A percentile compares a stretch with the other conserved stretches of the same genome.
phyloP scores from a whole-genome alignment of 768 basidiomycete genomes.

The Russula virescens region DNA sequence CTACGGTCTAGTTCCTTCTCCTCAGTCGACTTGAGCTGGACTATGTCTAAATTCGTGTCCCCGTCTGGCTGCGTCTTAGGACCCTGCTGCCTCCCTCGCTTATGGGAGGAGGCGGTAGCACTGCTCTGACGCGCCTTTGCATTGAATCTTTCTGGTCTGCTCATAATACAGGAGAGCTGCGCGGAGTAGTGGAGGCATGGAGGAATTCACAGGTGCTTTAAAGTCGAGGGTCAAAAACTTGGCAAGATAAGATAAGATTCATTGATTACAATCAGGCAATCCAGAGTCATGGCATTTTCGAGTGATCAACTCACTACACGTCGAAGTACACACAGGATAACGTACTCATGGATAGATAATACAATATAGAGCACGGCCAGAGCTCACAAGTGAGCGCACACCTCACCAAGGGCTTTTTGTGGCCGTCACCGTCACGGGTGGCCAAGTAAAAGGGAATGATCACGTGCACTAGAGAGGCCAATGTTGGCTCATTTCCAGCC shows the following conservation, averaged over 20 bases:
- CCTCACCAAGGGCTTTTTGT: too few species aligned
- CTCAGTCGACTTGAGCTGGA: conserved; percentile 28
- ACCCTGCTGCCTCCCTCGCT: conserved; percentile 44
- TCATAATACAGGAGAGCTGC: conserved; percentile 4
- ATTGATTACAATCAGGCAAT: background rate
- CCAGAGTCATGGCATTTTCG: background rate
- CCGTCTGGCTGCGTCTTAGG: background rate
- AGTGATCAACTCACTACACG: too few species aligned
- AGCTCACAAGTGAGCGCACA: too few species aligned
- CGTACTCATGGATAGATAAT: too few species aligned
- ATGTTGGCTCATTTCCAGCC: background rate
- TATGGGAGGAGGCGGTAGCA: conserved; percentile 49
- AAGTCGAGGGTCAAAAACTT: too few species aligned
- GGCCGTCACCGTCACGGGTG: too few species aligned
- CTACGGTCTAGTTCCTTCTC: conserved; percentile 29
- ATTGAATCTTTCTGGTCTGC: conserved; percentile 41
- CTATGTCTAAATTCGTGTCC: conserved; percentile 26
- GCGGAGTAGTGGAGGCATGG: background rate
- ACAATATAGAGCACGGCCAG: too few species aligned
- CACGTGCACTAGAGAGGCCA: background rate
- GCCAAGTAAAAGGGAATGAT: background rate
- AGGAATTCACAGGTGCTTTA: too few species aligned
- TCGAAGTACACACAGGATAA: too few species aligned
- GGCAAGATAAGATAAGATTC: too few species aligned
- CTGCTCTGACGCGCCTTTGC: conserved; percentile 60